phyloP scores from a whole-genome alignment of 495 filamentous ascomycete species.

The Penicillium pulvis region DNA sequence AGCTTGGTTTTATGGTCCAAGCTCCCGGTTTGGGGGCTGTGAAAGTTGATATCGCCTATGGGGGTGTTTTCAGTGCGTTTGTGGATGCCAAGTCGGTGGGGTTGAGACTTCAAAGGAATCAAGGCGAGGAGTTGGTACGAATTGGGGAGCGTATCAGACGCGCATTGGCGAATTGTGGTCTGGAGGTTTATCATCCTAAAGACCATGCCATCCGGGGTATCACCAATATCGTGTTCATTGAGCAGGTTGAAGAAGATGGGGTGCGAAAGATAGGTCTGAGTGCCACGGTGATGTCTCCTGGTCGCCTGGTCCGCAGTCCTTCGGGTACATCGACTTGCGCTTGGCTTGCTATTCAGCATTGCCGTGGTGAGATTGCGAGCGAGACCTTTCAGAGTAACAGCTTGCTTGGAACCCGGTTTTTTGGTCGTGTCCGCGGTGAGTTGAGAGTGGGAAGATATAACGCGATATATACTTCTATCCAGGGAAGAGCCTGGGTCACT shows the following conservation, averaged over 20 bases:
- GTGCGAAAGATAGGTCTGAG: neutral
- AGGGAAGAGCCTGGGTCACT: slow-evolving; percentile 7
- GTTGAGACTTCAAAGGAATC: neutral
- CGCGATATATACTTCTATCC: slow-evolving; percentile 4
- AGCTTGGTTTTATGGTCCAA: neutral
- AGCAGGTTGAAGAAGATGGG: neutral
- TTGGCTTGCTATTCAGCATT: slow-evolving; percentile 6
- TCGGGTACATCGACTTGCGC: slow-evolving; percentile 8
- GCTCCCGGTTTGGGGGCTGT: neutral
- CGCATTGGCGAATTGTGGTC: neutral
- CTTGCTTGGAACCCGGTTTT: neutral
- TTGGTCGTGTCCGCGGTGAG: slow-evolving; percentile 7
- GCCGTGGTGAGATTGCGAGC: neutral
- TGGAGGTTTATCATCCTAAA: slow-evolving; percentile 3
- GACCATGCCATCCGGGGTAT: neutral
- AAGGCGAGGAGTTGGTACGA: slow-evolving; percentile 6
- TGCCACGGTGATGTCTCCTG: slow-evolving; percentile 10
- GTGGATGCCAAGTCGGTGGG: neutral
- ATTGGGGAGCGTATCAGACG: slow-evolving; percentile 7
- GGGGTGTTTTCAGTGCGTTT: slow-evolving; percentile 10
- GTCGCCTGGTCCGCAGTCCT: slow-evolving; percentile 9
- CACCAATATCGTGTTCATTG: slow-evolving; percentile 10
- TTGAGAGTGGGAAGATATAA: slow-evolving; percentile 5
- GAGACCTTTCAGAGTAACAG: slow-evolving; percentile 1
- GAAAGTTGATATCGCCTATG: slow-evolving; percentile 6